Conservation (phyloP, 208 protist species). For the Plasmodiophora brassicae region DNA sequence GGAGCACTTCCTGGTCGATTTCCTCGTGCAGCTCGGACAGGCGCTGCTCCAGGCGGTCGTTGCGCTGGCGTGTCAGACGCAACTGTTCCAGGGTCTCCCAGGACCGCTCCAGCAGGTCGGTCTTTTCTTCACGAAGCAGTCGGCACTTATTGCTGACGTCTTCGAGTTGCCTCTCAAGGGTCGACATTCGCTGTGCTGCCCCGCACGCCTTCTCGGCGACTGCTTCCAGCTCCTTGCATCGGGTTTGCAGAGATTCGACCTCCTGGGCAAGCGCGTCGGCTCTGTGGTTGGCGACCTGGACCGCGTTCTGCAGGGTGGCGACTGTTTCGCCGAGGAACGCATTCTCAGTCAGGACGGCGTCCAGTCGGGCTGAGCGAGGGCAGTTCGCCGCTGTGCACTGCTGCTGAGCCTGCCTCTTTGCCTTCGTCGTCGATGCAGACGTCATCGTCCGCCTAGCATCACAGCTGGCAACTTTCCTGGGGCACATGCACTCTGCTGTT, state of each 20-base stretch:
- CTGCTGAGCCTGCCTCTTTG: too few relatives aligned
- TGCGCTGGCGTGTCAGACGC: neutral
- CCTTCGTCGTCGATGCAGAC: too few relatives aligned
- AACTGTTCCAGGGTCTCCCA: neutral
- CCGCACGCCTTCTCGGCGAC: neutral
- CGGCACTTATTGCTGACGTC: neutral
- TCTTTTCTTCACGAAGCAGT: neutral
- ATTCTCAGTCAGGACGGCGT: neutral
- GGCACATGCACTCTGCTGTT: too few relatives aligned
- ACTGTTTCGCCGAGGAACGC: neutral
- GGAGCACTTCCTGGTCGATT: neutral
- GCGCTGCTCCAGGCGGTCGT: neutral
- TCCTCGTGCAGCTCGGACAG: neutral
- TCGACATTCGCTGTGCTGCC: too few relatives aligned
- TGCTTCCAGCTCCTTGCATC: neutral
- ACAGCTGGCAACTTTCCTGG: too few relatives aligned
- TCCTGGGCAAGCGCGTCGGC: neutral
- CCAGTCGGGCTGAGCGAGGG: neutral
- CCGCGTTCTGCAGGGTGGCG: neutral
- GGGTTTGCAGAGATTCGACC: neutral
- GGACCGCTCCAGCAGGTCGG: neutral
- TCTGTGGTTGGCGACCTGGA: neutral
- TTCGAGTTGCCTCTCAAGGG: neutral
- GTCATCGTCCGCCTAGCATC: too few relatives aligned
- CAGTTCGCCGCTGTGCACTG: neutral